Percentiles rank a stretch among this genome's conserved stretches.
These are phyloP conservation scores for Catunica adiposa DNA, from an alignment of 2,329 filamentous ascomycete genomes.

Conservation along the genomic window DNA sequence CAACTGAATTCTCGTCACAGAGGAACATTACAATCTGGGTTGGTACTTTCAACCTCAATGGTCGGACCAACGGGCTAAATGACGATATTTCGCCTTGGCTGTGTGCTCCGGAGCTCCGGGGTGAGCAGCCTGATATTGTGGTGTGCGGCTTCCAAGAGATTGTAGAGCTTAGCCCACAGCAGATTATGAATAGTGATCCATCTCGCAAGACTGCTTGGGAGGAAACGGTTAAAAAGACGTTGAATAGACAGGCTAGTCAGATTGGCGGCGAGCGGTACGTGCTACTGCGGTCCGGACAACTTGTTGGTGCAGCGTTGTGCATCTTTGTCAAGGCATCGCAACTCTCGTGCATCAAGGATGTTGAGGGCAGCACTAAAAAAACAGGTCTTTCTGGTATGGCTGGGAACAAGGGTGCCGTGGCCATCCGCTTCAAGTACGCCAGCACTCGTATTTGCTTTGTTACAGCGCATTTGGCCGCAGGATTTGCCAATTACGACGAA, in stretches of 20 bases:
- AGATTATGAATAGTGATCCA: conserved; percentile 98
- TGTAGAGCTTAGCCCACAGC: conserved; percentile 90
- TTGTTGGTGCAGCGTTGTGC: conserved; percentile 83
- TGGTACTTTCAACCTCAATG: conserved; percentile 92
- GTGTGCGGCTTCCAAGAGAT: conserved; percentile 95
- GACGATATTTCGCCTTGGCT: conserved; percentile 78
- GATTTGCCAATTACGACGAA: conserved; percentile 93
- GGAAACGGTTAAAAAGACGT: conserved; percentile 53
- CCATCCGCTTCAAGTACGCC: conserved; percentile 86
- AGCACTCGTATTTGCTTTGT: conserved; percentile 90
- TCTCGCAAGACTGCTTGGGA: conserved; percentile 77
- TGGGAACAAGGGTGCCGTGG: conserved; percentile 94
- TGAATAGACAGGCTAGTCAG: conserved; percentile 55
- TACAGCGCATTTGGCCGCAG: conserved; percentile 88
- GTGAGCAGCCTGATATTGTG: conserved; percentile 64
- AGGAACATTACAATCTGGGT: conserved; percentile 60
- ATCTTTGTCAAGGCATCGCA: conserved; percentile 73
- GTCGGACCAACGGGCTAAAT: conserved; percentile 58
- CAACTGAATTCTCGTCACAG: conserved; percentile 57
- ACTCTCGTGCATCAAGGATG: conserved; percentile 77
- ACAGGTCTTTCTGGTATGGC: conserved; percentile 89
- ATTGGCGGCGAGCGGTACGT: conserved; percentile 67
- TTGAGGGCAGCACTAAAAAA: conserved; percentile 92
- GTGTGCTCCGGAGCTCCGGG: conserved; percentile 41
- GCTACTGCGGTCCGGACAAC: conserved; percentile 73